Conservation (phyloP, 2,329 filamentous ascomycete species). For the Trichothecium sympodiale region DNA sequence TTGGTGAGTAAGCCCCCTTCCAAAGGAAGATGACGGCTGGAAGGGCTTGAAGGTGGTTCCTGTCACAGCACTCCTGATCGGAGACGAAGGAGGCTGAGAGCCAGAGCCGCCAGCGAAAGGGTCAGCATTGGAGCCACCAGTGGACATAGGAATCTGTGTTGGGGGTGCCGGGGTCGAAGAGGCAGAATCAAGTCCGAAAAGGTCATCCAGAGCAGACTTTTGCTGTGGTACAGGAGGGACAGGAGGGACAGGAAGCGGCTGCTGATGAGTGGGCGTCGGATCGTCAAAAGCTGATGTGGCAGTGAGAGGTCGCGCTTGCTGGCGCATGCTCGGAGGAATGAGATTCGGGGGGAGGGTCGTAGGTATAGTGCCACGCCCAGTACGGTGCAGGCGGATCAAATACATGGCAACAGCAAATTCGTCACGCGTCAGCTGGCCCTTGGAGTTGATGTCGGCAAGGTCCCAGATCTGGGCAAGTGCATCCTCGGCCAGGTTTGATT, state of each 20-base stretch:
- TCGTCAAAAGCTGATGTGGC: constrained; percentile 38
- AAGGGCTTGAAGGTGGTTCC: constrained; percentile 70
- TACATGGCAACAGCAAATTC: constrained; percentile 98
- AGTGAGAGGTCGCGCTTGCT: constrained; percentile 30
- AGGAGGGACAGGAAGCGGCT: constrained; percentile 20
- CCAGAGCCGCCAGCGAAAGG: constrained; percentile 46
- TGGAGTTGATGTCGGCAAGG: constrained; percentile 83
- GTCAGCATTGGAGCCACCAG: constrained; percentile 61
- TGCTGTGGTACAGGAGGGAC: constrained; percentile 31
- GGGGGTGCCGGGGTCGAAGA: constrained; percentile 33
- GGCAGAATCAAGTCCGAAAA: constrained; percentile 80
- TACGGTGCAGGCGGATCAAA: constrained; percentile 81
- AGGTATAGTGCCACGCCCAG: constrained; percentile 56
- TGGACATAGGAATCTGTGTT: constrained; percentile 52
- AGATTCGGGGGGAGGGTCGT: constrained; percentile 68
- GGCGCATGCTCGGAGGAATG: constrained; percentile 78
- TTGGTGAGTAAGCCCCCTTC: constrained; percentile 68
- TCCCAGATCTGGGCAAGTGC: constrained; percentile 93
- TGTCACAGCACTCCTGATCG: constrained; percentile 35
- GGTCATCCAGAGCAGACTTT: constrained; percentile 81
- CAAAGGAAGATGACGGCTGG: constrained; percentile 84
- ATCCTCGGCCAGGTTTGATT: constrained; percentile 83
- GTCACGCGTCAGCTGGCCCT: constrained; percentile 73
- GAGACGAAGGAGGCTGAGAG: constrained; percentile 40
- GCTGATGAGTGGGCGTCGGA: constrained; percentile 25